A percentile compares a stretch with the other conserved stretches of the same genome.
These are phyloP conservation scores for Coemansia pectinata DNA, from an alignment of 192 early-diverging fungal species.

Conservation along the genomic window DNA sequence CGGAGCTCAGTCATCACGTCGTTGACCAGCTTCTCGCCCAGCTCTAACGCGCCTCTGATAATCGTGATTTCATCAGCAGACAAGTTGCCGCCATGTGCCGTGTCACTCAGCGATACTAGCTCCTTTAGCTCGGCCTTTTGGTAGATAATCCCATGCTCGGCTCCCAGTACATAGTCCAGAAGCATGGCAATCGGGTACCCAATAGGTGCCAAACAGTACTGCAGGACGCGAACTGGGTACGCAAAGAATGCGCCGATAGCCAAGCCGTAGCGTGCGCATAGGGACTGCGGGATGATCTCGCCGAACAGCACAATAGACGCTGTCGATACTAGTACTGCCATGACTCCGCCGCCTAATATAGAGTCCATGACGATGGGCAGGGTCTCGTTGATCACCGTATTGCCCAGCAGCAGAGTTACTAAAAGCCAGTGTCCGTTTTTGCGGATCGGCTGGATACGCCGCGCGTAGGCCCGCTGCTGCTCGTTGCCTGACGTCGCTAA, in stretches of 20 bases:
- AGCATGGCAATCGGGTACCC: constrained; percentile 86
- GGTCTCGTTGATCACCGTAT: constrained; percentile 95
- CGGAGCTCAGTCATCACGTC: constrained; percentile 72
- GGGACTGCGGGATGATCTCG: constrained; percentile 93
- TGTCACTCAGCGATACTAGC: constrained; percentile 73
- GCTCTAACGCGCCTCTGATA: constrained; percentile 76
- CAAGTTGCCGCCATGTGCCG: constrained; percentile 67
- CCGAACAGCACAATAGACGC: constrained; percentile 91
- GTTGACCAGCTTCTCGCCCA: constrained; percentile 68
- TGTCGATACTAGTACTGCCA: constrained; percentile 86
- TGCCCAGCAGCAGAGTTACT: constrained; percentile 88
- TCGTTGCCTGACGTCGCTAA: constrained; percentile 75
- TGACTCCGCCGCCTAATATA: constrained; percentile 70
- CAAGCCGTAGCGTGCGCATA: constrained; percentile 88
- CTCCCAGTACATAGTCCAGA: constrained; percentile 81
- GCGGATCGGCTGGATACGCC: constrained; percentile 78
- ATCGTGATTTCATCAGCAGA: constrained; percentile 79
- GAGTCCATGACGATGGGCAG: constrained; percentile 84
- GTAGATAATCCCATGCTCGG: constrained; percentile 88
- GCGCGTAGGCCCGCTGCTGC: constrained; percentile 71
- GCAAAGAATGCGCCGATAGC: constrained; percentile 89
- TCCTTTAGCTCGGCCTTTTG: constrained; percentile 74
- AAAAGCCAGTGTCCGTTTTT: constrained; percentile 93
- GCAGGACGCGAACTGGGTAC: constrained; percentile 65
- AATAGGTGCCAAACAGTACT: constrained; percentile 65